Conservation (phyloP, 768 basidiomycete genomes). For the Roridomyces roridus region DNA sequence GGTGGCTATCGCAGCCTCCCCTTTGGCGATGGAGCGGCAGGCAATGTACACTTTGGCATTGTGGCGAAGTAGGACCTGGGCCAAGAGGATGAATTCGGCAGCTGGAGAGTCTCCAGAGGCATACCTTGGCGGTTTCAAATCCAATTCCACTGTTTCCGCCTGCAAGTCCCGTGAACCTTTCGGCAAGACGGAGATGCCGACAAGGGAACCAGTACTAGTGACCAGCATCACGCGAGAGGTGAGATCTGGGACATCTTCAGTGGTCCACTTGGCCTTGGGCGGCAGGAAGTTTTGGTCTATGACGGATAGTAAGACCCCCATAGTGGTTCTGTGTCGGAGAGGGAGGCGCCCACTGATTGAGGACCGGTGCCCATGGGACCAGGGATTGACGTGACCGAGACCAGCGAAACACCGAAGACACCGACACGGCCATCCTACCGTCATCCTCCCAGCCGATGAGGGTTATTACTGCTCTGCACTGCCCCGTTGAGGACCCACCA, state of each 20-base stretch:
- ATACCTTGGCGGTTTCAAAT: not conserved
- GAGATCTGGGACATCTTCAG: not conserved
- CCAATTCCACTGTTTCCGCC: constrained; percentile 1
- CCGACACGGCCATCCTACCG: no score
- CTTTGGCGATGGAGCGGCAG: not conserved
- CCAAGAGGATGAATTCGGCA: not conserved
- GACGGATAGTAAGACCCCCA: not conserved
- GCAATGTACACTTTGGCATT: constrained; percentile 4
- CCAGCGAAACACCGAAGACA: no score
- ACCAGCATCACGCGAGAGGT: not conserved
- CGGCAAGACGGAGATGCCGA: not conserved
- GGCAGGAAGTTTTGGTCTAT: constrained; percentile 3
- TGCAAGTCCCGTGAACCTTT: not conserved
- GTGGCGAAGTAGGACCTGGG: not conserved
- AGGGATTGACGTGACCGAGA: no score
- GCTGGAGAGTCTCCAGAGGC: no score
- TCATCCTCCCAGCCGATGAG: no score
- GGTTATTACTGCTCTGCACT: no score
- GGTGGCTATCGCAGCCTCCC: not conserved
- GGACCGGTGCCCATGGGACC: no score
- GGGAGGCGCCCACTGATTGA: no score
- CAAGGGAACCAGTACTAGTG: not conserved
- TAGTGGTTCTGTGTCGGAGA: no score
- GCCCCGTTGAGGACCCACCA: no score
- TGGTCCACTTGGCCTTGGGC: constrained; percentile 2